These are phyloP conservation scores for Coemansia sp. DNA, from an alignment of 192 early-diverging fungal species.

Conservation along the genomic window DNA sequence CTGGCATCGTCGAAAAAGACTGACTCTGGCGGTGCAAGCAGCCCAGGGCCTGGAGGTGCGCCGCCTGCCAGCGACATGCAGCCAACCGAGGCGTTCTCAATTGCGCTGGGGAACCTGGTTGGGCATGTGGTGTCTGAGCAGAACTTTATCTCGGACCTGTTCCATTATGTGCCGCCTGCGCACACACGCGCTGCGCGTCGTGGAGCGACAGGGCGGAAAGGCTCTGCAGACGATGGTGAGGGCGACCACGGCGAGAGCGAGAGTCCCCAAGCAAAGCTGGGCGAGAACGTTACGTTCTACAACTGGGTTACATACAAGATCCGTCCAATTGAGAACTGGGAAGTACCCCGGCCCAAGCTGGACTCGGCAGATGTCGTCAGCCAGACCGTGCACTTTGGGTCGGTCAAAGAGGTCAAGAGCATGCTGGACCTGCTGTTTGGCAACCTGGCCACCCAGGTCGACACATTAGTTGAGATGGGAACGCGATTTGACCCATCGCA, in stretches of 20 bases:
- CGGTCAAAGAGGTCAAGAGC: conserved; percentile 62
- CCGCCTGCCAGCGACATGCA: conserved; percentile 29
- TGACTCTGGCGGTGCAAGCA: conserved; percentile 3
- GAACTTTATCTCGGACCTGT: conserved; percentile 88
- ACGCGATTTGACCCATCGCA: conserved; percentile 70
- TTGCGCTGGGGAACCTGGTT: conserved; percentile 55
- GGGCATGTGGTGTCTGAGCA: conserved; percentile 79
- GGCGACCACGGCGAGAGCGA: conserved; percentile 5
- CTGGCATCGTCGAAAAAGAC: conserved; percentile 31
- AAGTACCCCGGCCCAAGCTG: conserved; percentile 36
- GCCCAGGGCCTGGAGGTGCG: neutral
- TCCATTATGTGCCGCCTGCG: conserved; percentile 61
- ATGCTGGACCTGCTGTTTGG: conserved; percentile 80
- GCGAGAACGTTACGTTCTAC: conserved; percentile 45
- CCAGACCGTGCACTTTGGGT: conserved; percentile 46
- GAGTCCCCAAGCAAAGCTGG: conserved; percentile 10
- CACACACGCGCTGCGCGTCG: conserved; percentile 39
- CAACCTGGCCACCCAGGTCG: conserved; percentile 68
- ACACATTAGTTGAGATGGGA: conserved; percentile 72
- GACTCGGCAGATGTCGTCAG: conserved; percentile 44
- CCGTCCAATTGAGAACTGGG: conserved; percentile 39
- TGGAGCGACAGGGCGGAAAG: neutral
- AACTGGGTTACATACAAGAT: conserved; percentile 52
- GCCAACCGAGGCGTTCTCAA: conserved; percentile 43
- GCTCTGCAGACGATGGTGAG: neutral